Evolutionary conservation across 352 stramenopile species (phyloP).

Genomic region (Pythium aristosporum): DNA sequence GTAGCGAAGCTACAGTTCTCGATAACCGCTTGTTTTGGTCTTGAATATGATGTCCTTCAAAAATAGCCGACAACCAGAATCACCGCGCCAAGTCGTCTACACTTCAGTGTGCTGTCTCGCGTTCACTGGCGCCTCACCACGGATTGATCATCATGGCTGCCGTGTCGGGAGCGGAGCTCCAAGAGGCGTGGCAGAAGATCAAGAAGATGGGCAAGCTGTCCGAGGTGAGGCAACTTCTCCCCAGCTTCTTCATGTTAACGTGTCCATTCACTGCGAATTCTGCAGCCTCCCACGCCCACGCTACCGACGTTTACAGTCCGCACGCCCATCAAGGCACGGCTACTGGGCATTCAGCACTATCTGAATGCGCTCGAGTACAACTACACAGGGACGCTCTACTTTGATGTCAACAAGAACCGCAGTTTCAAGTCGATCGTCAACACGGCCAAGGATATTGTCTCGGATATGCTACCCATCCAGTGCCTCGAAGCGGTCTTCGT

Average conservation of each 20-base stretch:
- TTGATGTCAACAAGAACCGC: slow-evolving; percentile 85
- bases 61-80: slow-evolving; percentile 12
- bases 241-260: background rate
- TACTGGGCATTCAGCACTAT: slow-evolving; percentile 61
- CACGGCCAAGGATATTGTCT: slow-evolving; percentile 85
- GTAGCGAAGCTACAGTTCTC: background rate
- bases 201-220: slow-evolving; percentile 51
- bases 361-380: slow-evolving; percentile 82
- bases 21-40: slow-evolving; percentile 1
- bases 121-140: no score
- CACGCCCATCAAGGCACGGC: slow-evolving; percentile 53
- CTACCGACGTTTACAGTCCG: slow-evolving; percentile 55
- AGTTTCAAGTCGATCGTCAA: slow-evolving; percentile 88
- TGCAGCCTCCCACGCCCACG: slow-evolving; percentile 57
- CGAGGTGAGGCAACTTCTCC: slow-evolving; percentile 32
- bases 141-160: slow-evolving; percentile 38
- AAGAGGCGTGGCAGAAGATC: slow-evolving; percentile 69
- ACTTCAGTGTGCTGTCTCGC: background rate
- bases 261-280: background rate
- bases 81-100: background rate
- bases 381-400: slow-evolving; percentile 86
- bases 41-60: slow-evolving; percentile 3
- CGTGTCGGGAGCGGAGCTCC: slow-evolving; percentile 61
- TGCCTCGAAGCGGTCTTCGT: slow-evolving; percentile 89
- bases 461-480: slow-evolving; percentile 83